Base-by-base conservation (phyloP, 345 rosid species). In the Mallotus nudiflorus region DNA sequence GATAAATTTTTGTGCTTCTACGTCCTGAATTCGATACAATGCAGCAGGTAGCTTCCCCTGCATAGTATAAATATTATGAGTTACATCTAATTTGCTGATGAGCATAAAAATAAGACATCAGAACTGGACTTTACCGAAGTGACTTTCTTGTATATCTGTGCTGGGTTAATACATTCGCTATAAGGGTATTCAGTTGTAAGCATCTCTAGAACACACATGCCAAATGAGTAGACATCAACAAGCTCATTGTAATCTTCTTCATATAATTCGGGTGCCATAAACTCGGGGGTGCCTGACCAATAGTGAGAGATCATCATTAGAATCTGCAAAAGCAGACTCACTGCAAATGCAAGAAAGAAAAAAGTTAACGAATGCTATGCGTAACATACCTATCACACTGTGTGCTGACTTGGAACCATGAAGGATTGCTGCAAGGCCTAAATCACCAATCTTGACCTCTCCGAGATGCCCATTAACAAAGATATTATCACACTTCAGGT, bases 41-140 rank as follows among this genome's bases (percentile, higher is more conserved):
- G 90, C 89, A 66, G 77, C 84, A 5, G 96, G 96, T 31, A 90
- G 77, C 78, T 85, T 88, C 71, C 96, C 96, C 96, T 90, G 82
- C 45, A 73, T 62, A 55, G n/a, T n/a, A 77, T 16, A 57, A 5
- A 72, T 54, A 66, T 24, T 29, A 14, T 15, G 37, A 13, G 66
- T 52, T 61, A 74, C 22, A 48, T 44, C 65, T 18, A 51, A 33
- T 65, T 64, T 15, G 7, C 9, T 9, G 9, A 51, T 15, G 63
- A 40, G 18, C 7, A 50, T 10, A 15, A 33, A 18, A 11, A 6
- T 33, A 15, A 45, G 42, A 24, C 25, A 19, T 20, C 46, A 53
- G 49, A 73, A 51, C 14, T 12, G 16, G 37, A 39, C 25, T 60
- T 66, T 85, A 68, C 81, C 69, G 74, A 68, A 25, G 74, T 73